A percentile compares a stretch with the other conserved stretches of the same genome.
phyloP scores from a whole-genome alignment of 139 green algal genomes.

The Coccomyxa sp. region DNA sequence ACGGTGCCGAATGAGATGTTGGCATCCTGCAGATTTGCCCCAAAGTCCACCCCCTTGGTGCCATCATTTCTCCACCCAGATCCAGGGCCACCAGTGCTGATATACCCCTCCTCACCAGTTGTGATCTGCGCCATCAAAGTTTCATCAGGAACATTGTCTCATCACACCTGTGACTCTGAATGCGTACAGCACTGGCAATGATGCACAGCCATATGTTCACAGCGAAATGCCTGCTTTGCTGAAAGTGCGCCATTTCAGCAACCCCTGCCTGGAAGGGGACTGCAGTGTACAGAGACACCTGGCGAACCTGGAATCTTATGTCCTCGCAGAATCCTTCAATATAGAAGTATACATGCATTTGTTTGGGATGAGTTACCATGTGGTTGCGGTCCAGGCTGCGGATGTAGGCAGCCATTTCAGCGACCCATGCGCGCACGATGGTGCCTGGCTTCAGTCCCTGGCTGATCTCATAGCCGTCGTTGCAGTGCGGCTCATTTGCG shows the following conservation, averaged over 20 bases:
- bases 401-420: conserved; percentile 16
- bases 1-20: conserved; percentile 33
- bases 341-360: no score
- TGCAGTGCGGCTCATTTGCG: conserved; percentile 53
- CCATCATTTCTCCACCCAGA: not conserved
- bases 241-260: no score
- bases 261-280: no score
- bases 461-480: not conserved
- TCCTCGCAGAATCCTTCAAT: no score
- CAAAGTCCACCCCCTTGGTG: conserved; percentile 34
- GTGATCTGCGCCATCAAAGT: not conserved
- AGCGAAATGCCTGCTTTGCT: no score
- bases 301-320: no score
- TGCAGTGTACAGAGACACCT: no score
- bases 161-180: no score
- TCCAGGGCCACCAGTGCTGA: not conserved
- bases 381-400: conserved; percentile 25
- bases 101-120: not conserved
- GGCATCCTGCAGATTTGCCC: conserved; percentile 13
- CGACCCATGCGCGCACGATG: conserved; percentile 25
- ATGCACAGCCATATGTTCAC: no score
- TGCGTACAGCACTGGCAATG: no score
- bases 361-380: conserved; percentile 14
- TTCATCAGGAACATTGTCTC: no score
- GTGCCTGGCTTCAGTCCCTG: not conserved